Conservation (phyloP, 1,139 yeast species). For the Yamadazyma epiphylla region DNA sequence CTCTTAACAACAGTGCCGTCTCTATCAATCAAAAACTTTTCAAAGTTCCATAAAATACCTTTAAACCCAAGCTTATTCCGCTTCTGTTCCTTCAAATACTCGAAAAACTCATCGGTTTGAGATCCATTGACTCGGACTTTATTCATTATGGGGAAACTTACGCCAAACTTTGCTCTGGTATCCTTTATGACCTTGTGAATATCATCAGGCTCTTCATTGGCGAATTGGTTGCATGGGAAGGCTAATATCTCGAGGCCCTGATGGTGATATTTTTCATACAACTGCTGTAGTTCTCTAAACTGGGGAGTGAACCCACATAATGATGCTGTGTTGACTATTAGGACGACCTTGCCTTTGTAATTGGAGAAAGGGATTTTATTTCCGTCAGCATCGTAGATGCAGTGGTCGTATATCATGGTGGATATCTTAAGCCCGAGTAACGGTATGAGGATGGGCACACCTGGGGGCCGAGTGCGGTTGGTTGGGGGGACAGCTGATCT, state of each 20-base stretch:
- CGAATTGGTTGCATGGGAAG: constrained; percentile 50
- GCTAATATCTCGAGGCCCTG: constrained; percentile 34
- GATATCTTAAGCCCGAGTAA: too few relatives aligned
- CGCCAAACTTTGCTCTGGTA: constrained; percentile 66
- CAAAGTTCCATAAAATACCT: constrained; percentile 94
- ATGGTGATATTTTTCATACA: constrained; percentile 28
- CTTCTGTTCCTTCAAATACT: constrained; percentile 23
- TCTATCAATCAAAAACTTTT: constrained; percentile 75
- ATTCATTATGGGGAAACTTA: constrained; percentile 36
- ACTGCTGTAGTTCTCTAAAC: constrained; percentile 28
- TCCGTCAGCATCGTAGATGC: constrained; percentile 13
- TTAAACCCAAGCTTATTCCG: constrained; percentile 67
- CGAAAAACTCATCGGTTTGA: constrained; percentile 24
- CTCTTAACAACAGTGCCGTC: constrained; percentile 72
- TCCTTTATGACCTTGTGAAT: constrained; percentile 61
- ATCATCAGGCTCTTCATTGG: constrained; percentile 80
- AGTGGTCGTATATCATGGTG: constrained; percentile 17
- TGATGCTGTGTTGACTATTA: constrained; percentile 44
- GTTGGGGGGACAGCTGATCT: too few relatives aligned
- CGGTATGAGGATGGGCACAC: too few relatives aligned
- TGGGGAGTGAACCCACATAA: constrained; percentile 46
- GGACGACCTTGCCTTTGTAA: constrained; percentile 30
- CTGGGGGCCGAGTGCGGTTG: too few relatives aligned
- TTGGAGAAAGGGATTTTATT: constrained; percentile 15
- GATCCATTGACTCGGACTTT: constrained; percentile 36